These are phyloP conservation scores for Epichloe brachyelytri DNA, from an alignment of 2,329 filamentous ascomycete genomes.

Conservation along the genomic window DNA sequence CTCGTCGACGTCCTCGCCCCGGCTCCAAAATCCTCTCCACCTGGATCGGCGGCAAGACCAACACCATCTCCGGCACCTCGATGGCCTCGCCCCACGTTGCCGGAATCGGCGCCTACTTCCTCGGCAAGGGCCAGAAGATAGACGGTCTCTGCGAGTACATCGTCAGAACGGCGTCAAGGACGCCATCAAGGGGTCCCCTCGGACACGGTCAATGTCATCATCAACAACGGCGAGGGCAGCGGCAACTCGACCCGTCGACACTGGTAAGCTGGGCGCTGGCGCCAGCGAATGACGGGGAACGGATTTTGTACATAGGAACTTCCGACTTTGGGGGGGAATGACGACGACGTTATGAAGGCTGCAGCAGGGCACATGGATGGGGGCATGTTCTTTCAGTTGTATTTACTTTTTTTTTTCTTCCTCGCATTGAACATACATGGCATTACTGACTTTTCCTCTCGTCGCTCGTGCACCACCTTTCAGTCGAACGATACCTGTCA, in stretches of 20 bases:
- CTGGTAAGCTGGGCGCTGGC: background rate
- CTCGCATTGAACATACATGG: background rate
- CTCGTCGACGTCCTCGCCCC: slow-evolving; percentile 35
- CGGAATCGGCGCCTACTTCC: slow-evolving; percentile 28
- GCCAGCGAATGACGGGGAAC: too few species aligned
- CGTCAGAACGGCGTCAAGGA: slow-evolving; percentile 26
- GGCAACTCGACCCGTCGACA: background rate
- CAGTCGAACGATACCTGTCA: too few species aligned
- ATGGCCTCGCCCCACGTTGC: slow-evolving; percentile 28
- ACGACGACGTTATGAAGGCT: background rate
- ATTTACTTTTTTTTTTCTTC: background rate
- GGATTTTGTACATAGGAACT: background rate
- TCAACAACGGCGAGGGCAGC: slow-evolving; percentile 34
- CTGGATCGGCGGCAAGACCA: slow-evolving; percentile 26
- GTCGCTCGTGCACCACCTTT: too few species aligned
- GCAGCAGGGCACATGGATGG: background rate
- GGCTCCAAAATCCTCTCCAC: slow-evolving; percentile 32
- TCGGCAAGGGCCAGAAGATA: slow-evolving; percentile 30
- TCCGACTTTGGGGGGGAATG: background rate
- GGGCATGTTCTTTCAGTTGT: background rate
- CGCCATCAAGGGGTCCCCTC: slow-evolving; percentile 26
- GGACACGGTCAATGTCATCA: slow-evolving; percentile 38
- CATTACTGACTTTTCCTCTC: too few species aligned
- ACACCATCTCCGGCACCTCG: slow-evolving; percentile 29
- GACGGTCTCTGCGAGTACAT: slow-evolving; percentile 35